These are phyloP conservation scores for Omphalea diandra DNA, from an alignment of 441 rosid genomes.

Conservation along the genomic window DNA sequence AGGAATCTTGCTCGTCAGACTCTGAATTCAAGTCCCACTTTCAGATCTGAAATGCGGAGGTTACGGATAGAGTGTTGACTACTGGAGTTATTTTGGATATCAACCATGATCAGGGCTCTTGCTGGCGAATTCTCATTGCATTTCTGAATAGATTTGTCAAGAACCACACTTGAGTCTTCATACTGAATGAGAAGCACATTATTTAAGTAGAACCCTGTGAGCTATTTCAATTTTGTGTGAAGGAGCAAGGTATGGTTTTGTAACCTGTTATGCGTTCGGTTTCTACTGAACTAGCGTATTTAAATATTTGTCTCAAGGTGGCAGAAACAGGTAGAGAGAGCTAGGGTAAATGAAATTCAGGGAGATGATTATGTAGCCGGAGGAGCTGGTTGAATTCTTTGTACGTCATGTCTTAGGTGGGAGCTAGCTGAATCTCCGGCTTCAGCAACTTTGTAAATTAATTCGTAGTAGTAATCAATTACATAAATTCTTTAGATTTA, in stretches of 20 bases:
- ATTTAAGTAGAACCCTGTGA: not conserved
- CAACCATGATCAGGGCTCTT: not conserved
- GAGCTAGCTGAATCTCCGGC: not conserved
- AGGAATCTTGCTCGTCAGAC: constrained; percentile 76
- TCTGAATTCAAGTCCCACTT: constrained; percentile 66
- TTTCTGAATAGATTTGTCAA: constrained; percentile 21
- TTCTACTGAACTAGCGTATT: not conserved
- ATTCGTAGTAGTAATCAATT: not conserved
- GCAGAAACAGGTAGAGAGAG: not conserved
- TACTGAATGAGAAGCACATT: not conserved
- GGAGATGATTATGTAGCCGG: not conserved
- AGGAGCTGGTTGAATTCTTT: not conserved
- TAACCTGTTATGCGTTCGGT: not conserved
- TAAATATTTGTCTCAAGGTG: not conserved
- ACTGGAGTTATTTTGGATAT: not conserved
- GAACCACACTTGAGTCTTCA: not conserved
- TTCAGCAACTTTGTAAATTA: not conserved
- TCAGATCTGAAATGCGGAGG: constrained; percentile 75
- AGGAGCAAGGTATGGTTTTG: constrained; percentile 15
- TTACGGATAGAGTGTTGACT: constrained; percentile 74
- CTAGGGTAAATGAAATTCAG: not conserved
- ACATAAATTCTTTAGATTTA: not conserved
- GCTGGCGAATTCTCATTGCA: not conserved
- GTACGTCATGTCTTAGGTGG: not conserved
- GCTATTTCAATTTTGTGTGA: constrained; percentile 17